Evolutionary conservation across 1,284 basidiomycete genomes (phyloP).

Genomic region (Cutaneotrichosporon sp.): DNA sequence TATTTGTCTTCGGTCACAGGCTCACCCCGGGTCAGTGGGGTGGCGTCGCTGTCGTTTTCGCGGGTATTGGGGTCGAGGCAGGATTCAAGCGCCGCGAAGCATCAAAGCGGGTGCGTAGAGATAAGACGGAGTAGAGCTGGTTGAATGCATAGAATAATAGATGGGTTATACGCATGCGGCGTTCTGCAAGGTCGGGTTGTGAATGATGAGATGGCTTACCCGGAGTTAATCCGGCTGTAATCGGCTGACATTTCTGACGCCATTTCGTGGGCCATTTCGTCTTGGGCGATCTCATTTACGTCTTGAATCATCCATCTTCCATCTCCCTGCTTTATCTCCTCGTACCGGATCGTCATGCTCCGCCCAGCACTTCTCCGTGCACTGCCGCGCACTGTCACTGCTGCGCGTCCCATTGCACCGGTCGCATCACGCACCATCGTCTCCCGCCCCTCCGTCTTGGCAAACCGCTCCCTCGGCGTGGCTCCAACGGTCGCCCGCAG

Average conservation of each 20-base stretch:
- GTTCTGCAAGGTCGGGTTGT: too few species aligned
- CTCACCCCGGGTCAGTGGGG: conserved; percentile 83
- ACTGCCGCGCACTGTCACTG: neutral
- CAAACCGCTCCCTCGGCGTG: neutral
- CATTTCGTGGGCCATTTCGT: too few species aligned
- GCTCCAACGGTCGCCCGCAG: too few species aligned
- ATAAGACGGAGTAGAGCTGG: conserved; percentile 8
- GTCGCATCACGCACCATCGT: neutral
- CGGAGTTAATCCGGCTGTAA: too few species aligned
- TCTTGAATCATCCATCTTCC: too few species aligned
- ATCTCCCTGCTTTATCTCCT: neutral
- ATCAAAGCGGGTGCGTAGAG: conserved; percentile 28
- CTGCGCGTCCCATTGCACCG: neutral
- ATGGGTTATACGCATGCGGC: neutral
- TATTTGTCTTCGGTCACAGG: conserved; percentile 85
- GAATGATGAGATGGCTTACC: too few species aligned
- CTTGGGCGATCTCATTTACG: too few species aligned
- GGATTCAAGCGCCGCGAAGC: conserved; percentile 59
- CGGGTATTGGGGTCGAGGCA: conserved; percentile 89
- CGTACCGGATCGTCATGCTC: neutral
- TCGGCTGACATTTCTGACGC: too few species aligned
- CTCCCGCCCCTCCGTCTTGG: neutral
- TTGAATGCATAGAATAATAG: conserved; percentile 1
- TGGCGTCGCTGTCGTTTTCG: conserved; percentile 84
- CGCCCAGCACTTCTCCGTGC: neutral